These are phyloP conservation scores for Fusarium neocosmosporiellum DNA, from an alignment of 2,329 filamentous ascomycete species.

Conservation along the genomic window DNA sequence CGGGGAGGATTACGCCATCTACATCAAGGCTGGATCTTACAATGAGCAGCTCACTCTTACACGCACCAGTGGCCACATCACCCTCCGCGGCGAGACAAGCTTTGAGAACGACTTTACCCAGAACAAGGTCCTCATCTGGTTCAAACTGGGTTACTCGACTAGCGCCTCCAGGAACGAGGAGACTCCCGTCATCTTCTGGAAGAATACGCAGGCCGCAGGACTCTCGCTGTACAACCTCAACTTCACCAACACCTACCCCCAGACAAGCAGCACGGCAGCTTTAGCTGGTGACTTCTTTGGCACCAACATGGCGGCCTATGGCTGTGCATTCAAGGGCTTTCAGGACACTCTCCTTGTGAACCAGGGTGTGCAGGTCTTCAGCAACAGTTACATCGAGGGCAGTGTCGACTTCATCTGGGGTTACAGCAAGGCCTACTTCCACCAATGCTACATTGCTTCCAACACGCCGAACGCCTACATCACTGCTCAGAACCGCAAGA, in stretches of 20 bases:
- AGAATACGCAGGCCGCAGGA: conserved; percentile 55
- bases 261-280: conserved; percentile 56
- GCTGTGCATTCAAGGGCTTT: conserved; percentile 57
- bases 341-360: conserved; percentile 63
- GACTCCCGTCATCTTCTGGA: conserved; percentile 57
- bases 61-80: conserved; percentile 26
- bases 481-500: conserved; percentile 47
- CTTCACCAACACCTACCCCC: conserved; percentile 58
- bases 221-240: conserved; percentile 72
- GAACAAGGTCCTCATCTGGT: conserved; percentile 36
- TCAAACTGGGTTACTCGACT: conserved; percentile 44
- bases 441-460: conserved; percentile 52
- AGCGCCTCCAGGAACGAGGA: conserved; percentile 53
- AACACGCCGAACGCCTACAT: conserved; percentile 49
- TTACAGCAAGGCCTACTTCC: conserved; percentile 50
- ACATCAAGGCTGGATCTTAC: conserved; percentile 38
- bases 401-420: conserved; percentile 44
- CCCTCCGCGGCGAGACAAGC: conserved; percentile 34
- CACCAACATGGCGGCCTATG: conserved; percentile 50
- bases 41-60: conserved; percentile 37
- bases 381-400: conserved; percentile 50
- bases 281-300: conserved; percentile 52
- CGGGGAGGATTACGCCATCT: conserved; percentile 37
- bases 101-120: conserved; percentile 38
- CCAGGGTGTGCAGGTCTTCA: conserved; percentile 58